phyloP scores from a whole-genome alignment of 2,329 filamentous ascomycete genomes.

The Ceratocystiopsis minuta region DNA sequence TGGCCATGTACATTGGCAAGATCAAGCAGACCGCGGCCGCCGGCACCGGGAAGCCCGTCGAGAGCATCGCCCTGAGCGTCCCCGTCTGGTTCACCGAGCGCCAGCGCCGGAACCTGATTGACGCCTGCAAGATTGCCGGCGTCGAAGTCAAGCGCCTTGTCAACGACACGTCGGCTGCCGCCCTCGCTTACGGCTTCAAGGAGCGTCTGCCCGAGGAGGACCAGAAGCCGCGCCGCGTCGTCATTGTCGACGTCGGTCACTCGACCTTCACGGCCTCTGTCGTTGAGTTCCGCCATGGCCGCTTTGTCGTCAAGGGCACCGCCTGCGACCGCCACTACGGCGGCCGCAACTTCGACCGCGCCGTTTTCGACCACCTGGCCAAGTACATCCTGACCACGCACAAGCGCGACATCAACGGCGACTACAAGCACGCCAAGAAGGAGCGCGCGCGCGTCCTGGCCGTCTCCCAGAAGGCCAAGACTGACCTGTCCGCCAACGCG shows the following conservation, averaged over 20 bases:
- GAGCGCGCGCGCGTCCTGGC: conserved; percentile 72
- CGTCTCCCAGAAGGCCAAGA: conserved; percentile 94
- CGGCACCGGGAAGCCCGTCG: conserved; percentile 81
- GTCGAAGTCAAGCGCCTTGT: conserved; percentile 85
- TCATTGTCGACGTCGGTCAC: conserved; percentile 89
- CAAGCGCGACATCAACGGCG: conserved; percentile 71
- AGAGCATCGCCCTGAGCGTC: conserved; percentile 83
- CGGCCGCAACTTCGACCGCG: conserved; percentile 93
- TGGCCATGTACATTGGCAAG: conserved; percentile 91
- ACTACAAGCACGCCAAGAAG: conserved; percentile 81
- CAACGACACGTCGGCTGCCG: conserved; percentile 94
- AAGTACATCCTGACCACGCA: conserved; percentile 95
- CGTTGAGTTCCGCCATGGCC: conserved; percentile 93
- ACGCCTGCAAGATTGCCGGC: conserved; percentile 83
- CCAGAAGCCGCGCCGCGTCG: conserved; percentile 80
- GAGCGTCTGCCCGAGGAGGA: conserved; percentile 74
- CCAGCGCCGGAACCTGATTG: conserved; percentile 75
- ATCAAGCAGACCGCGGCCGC: conserved; percentile 72
- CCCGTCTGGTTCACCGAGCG: conserved; percentile 94
- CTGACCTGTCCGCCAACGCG: conserved; percentile 90
- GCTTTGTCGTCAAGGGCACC: conserved; percentile 83
- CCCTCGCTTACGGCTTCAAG: conserved; percentile 95
- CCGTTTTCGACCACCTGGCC: conserved; percentile 82
- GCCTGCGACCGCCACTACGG: conserved; percentile 92
- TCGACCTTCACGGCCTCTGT: conserved; percentile 89